Evolutionary conservation across 306 rosid species (phyloP).

Genomic region (Vachellia collinsii): DNA sequence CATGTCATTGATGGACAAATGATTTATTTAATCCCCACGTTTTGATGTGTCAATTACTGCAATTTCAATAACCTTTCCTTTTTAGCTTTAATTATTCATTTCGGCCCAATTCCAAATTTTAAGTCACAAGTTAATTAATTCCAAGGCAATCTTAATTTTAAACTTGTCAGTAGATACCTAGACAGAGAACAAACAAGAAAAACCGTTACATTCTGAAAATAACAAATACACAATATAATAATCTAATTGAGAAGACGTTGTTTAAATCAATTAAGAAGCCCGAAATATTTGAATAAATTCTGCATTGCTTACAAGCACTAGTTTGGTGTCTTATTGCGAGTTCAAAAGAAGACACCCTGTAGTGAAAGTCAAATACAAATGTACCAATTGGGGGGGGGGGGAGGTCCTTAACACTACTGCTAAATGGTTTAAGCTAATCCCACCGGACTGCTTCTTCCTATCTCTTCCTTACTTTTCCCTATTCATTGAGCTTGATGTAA

Average conservation of each 20-base stretch:
- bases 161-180: constrained; percentile 7
- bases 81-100: background rate
- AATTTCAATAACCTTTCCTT: constrained; percentile 2
- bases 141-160: background rate
- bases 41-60: constrained; percentile 10
- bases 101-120: constrained; percentile 5
- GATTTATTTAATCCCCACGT: constrained; percentile 24
- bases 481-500: constrained; percentile 2
- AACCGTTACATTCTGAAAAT: background rate
- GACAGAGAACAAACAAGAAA: constrained; percentile 3
- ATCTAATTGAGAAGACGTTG: background rate
- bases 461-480: background rate
- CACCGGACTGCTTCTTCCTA: background rate
- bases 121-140: background rate
- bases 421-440: background rate
- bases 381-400: too few relatives aligned
- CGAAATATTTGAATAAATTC: background rate
- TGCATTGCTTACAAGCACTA: constrained; percentile 4
- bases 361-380: background rate
- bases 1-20: constrained; percentile 18
- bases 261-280: background rate
- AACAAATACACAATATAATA: background rate
- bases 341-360: background rate
- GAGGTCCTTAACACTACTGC: background rate
- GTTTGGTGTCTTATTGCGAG: background rate